phyloP scores from a whole-genome alignment of 2,329 filamentous ascomycete genomes.

The Alternaria metachromatica region DNA sequence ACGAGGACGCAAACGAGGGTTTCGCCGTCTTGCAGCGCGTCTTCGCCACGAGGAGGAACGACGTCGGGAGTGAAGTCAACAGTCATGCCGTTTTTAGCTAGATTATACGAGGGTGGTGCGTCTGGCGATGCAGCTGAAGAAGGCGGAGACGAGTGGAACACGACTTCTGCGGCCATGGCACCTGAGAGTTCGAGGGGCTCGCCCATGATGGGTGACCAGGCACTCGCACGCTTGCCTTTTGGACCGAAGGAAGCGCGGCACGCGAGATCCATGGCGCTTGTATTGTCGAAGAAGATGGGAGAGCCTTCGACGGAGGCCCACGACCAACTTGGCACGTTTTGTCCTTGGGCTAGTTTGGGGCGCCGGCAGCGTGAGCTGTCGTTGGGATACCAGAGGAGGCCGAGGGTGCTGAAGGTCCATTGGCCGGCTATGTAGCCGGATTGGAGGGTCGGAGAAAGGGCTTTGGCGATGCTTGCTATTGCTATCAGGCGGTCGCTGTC shows the following conservation, averaged over 20 bases:
- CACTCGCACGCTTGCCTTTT: constrained; percentile 24
- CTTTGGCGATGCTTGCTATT: constrained; percentile 41
- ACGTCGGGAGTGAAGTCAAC: constrained; percentile 46
- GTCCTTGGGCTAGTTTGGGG: constrained; percentile 22
- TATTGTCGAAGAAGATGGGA: constrained; percentile 45
- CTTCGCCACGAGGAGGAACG: constrained; percentile 33
- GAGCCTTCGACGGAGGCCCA: constrained; percentile 47
- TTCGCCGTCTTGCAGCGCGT: constrained; percentile 37
- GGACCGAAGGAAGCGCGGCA: constrained; percentile 40
- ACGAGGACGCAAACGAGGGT: constrained; percentile 41
- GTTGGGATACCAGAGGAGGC: constrained; percentile 46
- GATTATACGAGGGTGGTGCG: constrained; percentile 25
- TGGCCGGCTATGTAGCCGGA: constrained; percentile 47
- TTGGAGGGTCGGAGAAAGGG: constrained; percentile 30
- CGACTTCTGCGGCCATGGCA: constrained; percentile 44
- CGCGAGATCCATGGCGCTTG: constrained; percentile 46
- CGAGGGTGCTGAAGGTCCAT: constrained; percentile 45
- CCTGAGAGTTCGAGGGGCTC: constrained; percentile 39
- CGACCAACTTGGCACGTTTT: constrained; percentile 45
- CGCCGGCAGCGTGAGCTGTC: constrained; percentile 36
- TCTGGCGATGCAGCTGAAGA: constrained; percentile 3
- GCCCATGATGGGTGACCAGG: constrained; percentile 42
- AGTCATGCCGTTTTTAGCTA: constrained; percentile 36
- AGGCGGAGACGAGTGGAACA: constrained; percentile 20
- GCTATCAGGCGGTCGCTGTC: constrained; percentile 42